Base-by-base conservation (phyloP, 371 early-diverging fungal species). In the Mortierella sp. region DNA sequence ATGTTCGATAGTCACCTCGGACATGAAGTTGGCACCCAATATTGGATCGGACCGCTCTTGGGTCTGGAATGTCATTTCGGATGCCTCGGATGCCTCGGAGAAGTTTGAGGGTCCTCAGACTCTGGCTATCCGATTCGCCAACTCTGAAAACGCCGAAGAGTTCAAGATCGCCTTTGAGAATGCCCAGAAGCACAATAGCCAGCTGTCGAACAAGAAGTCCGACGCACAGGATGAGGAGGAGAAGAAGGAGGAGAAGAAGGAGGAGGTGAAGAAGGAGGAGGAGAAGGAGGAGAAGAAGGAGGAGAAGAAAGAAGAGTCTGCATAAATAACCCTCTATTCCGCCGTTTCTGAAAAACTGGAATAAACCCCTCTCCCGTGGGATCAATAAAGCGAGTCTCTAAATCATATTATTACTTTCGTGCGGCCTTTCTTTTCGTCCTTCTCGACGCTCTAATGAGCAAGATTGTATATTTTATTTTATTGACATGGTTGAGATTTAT, bases 31-130 rank as follows among this genome's bases (percentile, higher is more conserved):
- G 68, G 82, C 90, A 37, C 94, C 98, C 53, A 98, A 98, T 74
- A 94, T 97, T 66, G 98, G 97, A 55, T 96, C 96, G 28, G 99
- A 98, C 86, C 95, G 98, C 71, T 96, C 97, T 45, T 98, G 98
- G 98, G 98, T 98, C 28, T 98, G 94, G 93, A 96, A 87, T 68
- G 94, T 91, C 45, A 56, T 71, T 45, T 21, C 76, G 23, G 37
- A 37, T 37, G 80, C 89, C 57, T 92, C 94, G 55, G 99, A 98
- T 75, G 87, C 94, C 55, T 92, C 97, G 48, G 99, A 98, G 44
- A 98, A 93, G 30, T 92, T 90, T 72, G 81, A 93, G 26, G 87
- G 88, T 56, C 87, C 91, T 55, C 96, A 98, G 83, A 87, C 94
- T 25, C 87, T 99, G 68, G 99, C 99, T 62, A 96, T 97, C 68